Percentiles rank a stretch among this genome's conserved stretches.
Evolutionary conservation across 2,329 filamentous ascomycete genomes (phyloP).

Genomic region (Alternaria arbusti): DNA sequence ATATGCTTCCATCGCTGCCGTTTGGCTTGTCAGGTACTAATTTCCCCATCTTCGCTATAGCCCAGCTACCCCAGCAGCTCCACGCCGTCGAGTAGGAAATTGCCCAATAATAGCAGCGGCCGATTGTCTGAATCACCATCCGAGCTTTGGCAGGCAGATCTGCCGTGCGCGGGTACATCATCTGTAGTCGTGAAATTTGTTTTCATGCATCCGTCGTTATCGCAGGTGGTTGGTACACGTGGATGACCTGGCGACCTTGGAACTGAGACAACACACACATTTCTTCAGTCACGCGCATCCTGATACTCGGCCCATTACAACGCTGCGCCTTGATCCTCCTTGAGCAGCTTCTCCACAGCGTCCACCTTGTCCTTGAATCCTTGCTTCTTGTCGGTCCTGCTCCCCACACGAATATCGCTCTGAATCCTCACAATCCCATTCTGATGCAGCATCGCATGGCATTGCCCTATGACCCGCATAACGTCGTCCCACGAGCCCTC

Average conservation of each 20-base stretch:
- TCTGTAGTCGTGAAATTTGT: slow-evolving; percentile 8
- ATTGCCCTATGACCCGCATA: slow-evolving; percentile 62
- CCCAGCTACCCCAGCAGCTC: slow-evolving; percentile 8
- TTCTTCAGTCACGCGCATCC: slow-evolving; percentile 2
- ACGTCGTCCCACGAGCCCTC: slow-evolving; percentile 93
- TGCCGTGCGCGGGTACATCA: slow-evolving; percentile 1
- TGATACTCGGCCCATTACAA: background rate
- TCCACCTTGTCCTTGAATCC: slow-evolving; percentile 79
- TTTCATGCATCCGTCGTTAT: slow-evolving; percentile 4
- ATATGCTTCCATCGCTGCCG: slow-evolving; percentile 5
- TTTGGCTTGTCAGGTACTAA: background rate
- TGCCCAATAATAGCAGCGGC: slow-evolving; percentile 31
- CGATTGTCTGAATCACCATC: slow-evolving; percentile 2
- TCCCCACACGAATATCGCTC: slow-evolving; percentile 84
- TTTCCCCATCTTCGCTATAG: slow-evolving; percentile 4
- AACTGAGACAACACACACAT: slow-evolving; percentile 15
- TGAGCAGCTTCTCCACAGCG: slow-evolving; percentile 62
- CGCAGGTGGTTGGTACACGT: slow-evolving; percentile 1
- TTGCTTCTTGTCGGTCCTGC: slow-evolving; percentile 86
- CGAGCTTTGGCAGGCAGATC: slow-evolving; percentile 8
- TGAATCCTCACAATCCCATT: slow-evolving; percentile 70
- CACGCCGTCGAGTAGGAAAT: slow-evolving; percentile 8
- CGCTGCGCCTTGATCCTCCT: slow-evolving; percentile 33
- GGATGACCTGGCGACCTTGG: slow-evolving; percentile 6
- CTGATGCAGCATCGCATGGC: slow-evolving; percentile 48